phyloP scores from a whole-genome alignment of 2,329 filamentous ascomycete species.

The Cordyceps cateniannulata region DNA sequence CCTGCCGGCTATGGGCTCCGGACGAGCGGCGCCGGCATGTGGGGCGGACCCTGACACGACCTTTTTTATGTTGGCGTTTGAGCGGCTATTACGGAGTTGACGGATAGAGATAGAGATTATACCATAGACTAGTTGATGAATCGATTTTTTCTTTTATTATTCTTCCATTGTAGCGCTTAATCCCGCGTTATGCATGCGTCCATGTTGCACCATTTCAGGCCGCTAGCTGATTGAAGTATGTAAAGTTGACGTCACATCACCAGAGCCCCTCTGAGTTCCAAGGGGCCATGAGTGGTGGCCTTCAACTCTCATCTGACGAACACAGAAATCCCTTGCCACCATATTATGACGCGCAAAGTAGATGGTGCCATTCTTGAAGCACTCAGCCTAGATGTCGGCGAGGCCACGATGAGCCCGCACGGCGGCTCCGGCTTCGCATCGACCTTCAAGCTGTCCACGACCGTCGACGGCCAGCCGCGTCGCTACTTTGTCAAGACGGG shows the following conservation, averaged over 20 bases:
- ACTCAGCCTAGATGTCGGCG: slow-evolving; percentile 49
- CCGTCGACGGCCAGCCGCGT: slow-evolving; percentile 40
- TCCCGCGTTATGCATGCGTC: no score
- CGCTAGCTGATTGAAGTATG: background rate
- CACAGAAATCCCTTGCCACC: background rate
- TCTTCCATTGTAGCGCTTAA: background rate
- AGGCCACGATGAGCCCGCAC: slow-evolving; percentile 50
- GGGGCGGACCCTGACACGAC: slow-evolving; percentile 4
- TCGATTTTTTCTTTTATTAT: background rate
- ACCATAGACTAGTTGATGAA: slow-evolving; percentile 4
- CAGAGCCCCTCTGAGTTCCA: background rate
- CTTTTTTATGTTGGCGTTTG: background rate
- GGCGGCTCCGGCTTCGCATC: slow-evolving; percentile 64
- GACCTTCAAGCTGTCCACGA: slow-evolving; percentile 51
- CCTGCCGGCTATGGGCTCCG: background rate
- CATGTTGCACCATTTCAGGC: background rate
- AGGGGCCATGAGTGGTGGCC: background rate
- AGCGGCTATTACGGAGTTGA: slow-evolving; percentile 9
- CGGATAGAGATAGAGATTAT: slow-evolving; percentile 7
- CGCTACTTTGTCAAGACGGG: slow-evolving; percentile 70
- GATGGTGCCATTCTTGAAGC: no score
- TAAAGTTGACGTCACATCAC: slow-evolving; percentile 2
- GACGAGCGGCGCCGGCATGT: slow-evolving; percentile 4
- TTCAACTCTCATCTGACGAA: background rate
- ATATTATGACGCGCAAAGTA: no score